Conservation (phyloP, 1,284 basidiomycete species). For the Salmacisia buchloeana region DNA sequence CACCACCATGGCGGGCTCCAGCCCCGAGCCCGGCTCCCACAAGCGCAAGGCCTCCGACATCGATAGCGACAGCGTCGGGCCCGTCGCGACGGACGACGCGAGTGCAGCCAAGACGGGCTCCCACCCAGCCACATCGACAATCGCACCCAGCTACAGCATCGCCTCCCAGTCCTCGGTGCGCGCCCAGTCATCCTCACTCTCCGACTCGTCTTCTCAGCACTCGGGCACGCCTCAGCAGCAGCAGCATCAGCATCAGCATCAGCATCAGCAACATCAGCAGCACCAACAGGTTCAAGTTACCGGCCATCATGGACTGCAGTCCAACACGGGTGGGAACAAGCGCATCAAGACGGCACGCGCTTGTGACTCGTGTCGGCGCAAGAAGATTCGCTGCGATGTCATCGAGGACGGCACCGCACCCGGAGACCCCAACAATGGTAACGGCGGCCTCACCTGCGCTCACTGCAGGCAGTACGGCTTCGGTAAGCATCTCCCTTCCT, state of each 20-base stretch:
- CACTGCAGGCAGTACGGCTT: slow-evolving; percentile 40
- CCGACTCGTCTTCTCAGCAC: not conserved
- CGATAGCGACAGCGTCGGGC: not conserved
- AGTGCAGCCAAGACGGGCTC: no score
- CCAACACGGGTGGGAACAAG: slow-evolving; percentile 54
- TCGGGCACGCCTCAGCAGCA: not conserved
- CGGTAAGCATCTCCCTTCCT: slow-evolving; percentile 10
- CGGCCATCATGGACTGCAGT: not conserved
- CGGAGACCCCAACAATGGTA: slow-evolving; percentile 33
- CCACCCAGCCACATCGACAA: not conserved
- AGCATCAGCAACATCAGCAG: no score
- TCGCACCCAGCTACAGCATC: not conserved
- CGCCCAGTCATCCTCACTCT: not conserved
- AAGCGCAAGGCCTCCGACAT: slow-evolving; percentile 1
- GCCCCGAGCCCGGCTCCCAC: not conserved
- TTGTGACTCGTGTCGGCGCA: slow-evolving; percentile 82
- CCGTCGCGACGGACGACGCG: no score
- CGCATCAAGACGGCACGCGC: slow-evolving; percentile 83
- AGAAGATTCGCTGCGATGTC: slow-evolving; percentile 71
- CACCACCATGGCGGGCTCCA: not conserved
- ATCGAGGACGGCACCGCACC: slow-evolving; percentile 44
- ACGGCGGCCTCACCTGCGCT: slow-evolving; percentile 32
- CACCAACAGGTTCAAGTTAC: slow-evolving; percentile 4
- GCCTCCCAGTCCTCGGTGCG: not conserved
- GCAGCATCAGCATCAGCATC: not conserved